phyloP scores from a whole-genome alignment of 2,329 filamentous ascomycete species.

The Aspergillus tanneri region DNA sequence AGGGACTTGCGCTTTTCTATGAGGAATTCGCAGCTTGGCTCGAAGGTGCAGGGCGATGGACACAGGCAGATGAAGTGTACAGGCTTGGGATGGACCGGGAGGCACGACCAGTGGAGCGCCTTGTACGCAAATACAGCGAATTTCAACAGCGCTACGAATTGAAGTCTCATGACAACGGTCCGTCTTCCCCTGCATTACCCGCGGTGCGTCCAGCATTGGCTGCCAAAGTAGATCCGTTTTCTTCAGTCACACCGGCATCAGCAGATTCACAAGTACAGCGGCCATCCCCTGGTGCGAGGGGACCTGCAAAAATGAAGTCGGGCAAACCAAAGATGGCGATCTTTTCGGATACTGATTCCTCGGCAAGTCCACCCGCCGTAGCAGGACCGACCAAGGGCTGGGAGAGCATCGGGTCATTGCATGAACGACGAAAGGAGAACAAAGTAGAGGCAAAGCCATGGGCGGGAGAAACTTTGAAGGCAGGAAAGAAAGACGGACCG shows the following conservation, averaged over 20 bases:
- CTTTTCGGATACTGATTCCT: slow-evolving; percentile 74
- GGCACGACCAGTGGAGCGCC: slow-evolving; percentile 74
- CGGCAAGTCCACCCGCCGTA: slow-evolving; percentile 56
- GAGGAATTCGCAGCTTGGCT: slow-evolving; percentile 96
- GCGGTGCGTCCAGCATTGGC: slow-evolving; percentile 78
- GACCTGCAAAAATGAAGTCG: slow-evolving; percentile 58
- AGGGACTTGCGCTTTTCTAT: slow-evolving; percentile 85
- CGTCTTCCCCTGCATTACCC: slow-evolving; percentile 83
- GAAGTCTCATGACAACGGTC: slow-evolving; percentile 63
- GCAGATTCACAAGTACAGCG: slow-evolving; percentile 66
- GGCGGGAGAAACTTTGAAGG: slow-evolving; percentile 87
- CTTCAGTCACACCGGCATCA: slow-evolving; percentile 49
- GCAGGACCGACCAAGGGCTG: slow-evolving; percentile 68
- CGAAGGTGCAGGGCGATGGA: slow-evolving; percentile 78
- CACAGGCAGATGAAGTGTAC: slow-evolving; percentile 92
- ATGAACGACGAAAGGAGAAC: slow-evolving; percentile 94
- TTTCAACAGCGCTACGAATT: slow-evolving; percentile 79
- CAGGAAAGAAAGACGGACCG: slow-evolving; percentile 74
- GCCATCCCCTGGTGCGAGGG: slow-evolving; percentile 49
- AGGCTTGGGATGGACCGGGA: slow-evolving; percentile 84
- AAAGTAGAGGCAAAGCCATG: slow-evolving; percentile 80
- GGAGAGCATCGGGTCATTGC: slow-evolving; percentile 85
- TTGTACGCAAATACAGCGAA: slow-evolving; percentile 87
- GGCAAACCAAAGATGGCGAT: slow-evolving; percentile 82
- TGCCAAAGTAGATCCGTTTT: slow-evolving; percentile 82